phyloP scores from a whole-genome alignment of 2,329 filamentous ascomycete genomes.

The Venturia oleaginea region DNA sequence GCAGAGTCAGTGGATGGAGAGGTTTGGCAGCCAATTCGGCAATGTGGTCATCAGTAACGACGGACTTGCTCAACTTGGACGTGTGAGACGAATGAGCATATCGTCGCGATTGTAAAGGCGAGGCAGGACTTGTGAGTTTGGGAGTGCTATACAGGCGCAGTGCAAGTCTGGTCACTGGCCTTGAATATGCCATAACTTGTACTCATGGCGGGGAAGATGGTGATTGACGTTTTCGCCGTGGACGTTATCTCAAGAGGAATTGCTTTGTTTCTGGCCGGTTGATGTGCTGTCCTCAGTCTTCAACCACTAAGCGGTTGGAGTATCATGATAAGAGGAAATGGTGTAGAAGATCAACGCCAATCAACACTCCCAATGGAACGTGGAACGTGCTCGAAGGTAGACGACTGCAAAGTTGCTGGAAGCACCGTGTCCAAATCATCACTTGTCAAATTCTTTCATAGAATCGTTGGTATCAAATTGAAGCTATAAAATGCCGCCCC shows the following conservation, averaged over 20 bases:
- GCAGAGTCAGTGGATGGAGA: slow-evolving; percentile 72
- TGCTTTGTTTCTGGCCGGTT: not conserved
- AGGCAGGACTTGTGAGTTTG: not conserved
- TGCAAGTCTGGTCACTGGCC: slow-evolving; percentile 13
- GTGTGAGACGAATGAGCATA: not conserved
- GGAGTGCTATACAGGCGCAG: slow-evolving; percentile 6
- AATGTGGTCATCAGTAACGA: slow-evolving; percentile 62
- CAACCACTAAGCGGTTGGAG: no score
- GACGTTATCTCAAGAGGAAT: not conserved
- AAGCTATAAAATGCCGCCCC: not conserved
- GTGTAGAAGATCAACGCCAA: no score
- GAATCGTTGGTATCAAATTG: not conserved
- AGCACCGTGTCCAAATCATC: not conserved
- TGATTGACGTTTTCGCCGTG: not conserved
- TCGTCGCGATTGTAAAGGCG: not conserved
- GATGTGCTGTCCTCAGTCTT: not conserved
- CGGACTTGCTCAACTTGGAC: slow-evolving; percentile 27
- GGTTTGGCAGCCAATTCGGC: slow-evolving; percentile 66
- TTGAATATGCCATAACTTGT: slow-evolving; percentile 9
- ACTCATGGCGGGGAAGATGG: slow-evolving; percentile 1
- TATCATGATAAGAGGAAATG: no score
- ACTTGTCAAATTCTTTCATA: not conserved
- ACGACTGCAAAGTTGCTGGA: not conserved
- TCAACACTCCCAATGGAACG: not conserved
- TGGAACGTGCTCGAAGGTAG: not conserved